phyloP scores from a whole-genome alignment of 768 basidiomycete species.

The Boletus vermiculosoides region DNA sequence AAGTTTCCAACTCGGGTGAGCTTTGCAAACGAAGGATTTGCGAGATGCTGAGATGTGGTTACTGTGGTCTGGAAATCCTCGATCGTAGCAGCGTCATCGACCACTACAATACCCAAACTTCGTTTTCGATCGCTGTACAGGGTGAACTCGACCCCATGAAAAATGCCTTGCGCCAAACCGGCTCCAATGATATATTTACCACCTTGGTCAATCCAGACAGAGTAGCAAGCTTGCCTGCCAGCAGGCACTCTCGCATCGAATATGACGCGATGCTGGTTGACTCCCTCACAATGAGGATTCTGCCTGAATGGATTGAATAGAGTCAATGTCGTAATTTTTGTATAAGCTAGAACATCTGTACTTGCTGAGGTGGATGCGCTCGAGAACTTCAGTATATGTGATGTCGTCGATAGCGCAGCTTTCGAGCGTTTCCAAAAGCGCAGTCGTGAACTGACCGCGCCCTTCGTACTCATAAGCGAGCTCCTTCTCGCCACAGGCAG shows the following conservation, averaged over 20 bases:
- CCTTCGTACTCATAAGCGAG: slow-evolving; percentile 28
- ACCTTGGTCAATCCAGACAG: neutral
- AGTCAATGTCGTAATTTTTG: neutral
- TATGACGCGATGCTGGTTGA: slow-evolving; percentile 20
- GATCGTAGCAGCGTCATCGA: slow-evolving; percentile 10
- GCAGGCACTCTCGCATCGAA: slow-evolving; percentile 22
- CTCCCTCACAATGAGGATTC: slow-evolving; percentile 31
- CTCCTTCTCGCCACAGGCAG: slow-evolving; percentile 41
- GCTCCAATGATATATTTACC: slow-evolving; percentile 21
- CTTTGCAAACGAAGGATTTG: slow-evolving; percentile 1
- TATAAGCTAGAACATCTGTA: neutral
- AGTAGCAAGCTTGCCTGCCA: slow-evolving; percentile 6
- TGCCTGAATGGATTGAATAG: slow-evolving; percentile 16
- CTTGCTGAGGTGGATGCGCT: slow-evolving; percentile 15
- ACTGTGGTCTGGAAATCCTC: slow-evolving; percentile 15
- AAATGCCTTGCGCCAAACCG: slow-evolving; percentile 29
- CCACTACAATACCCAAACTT: neutral
- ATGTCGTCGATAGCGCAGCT: slow-evolving; percentile 8
- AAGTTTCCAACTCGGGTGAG: neutral
- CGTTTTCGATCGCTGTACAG: slow-evolving; percentile 12
- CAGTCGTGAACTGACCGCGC: slow-evolving; percentile 27
- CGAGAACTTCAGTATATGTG: slow-evolving; percentile 26
- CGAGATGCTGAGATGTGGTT: neutral
- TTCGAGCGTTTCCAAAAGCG: slow-evolving; percentile 19
- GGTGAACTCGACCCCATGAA: slow-evolving; percentile 15